phyloP scores from a whole-genome alignment of 2,329 filamentous ascomycete species.

The Xylaria sp. region DNA sequence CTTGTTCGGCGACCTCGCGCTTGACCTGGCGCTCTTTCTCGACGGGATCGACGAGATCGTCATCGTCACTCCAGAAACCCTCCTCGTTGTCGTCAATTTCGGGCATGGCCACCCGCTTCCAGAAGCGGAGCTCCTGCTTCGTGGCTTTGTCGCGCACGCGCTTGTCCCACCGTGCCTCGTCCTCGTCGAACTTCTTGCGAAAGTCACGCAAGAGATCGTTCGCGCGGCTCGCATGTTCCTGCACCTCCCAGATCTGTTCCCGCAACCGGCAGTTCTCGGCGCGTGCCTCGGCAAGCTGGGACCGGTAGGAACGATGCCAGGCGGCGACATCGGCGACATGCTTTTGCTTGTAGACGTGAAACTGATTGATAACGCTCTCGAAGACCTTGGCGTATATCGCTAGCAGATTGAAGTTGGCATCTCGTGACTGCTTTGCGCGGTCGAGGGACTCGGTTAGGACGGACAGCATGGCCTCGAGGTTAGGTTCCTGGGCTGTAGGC shows the following conservation, averaged over 20 bases:
- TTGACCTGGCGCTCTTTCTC: conserved; percentile 68
- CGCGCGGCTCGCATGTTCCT: conserved; percentile 66
- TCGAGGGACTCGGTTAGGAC: conserved; percentile 70
- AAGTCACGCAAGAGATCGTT: conserved; percentile 68
- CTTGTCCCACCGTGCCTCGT: conserved; percentile 63
- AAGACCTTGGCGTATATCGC: conserved; percentile 67
- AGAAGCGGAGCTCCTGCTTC: conserved; percentile 70
- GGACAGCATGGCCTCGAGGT: conserved; percentile 70
- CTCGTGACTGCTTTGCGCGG: conserved; percentile 67
- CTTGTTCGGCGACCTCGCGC: conserved; percentile 55
- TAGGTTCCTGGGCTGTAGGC: conserved; percentile 63
- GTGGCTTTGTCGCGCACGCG: conserved; percentile 62
- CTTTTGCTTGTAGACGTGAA: conserved; percentile 72
- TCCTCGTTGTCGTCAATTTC: conserved; percentile 67
- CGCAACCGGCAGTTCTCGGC: conserved; percentile 71
- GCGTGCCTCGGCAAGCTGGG: conserved; percentile 71
- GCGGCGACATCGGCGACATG: conserved; percentile 69
- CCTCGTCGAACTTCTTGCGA: conserved; percentile 65
- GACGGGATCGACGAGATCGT: conserved; percentile 69
- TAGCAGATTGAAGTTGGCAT: conserved; percentile 68
- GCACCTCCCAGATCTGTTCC: conserved; percentile 74
- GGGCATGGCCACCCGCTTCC: conserved; percentile 74
- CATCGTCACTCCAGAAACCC: conserved; percentile 70
- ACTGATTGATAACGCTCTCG: conserved; percentile 67
- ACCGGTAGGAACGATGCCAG: conserved; percentile 74